Evolutionary conservation across 768 basidiomycete genomes (phyloP).

Genomic region (Phaeotremella fagi): DNA sequence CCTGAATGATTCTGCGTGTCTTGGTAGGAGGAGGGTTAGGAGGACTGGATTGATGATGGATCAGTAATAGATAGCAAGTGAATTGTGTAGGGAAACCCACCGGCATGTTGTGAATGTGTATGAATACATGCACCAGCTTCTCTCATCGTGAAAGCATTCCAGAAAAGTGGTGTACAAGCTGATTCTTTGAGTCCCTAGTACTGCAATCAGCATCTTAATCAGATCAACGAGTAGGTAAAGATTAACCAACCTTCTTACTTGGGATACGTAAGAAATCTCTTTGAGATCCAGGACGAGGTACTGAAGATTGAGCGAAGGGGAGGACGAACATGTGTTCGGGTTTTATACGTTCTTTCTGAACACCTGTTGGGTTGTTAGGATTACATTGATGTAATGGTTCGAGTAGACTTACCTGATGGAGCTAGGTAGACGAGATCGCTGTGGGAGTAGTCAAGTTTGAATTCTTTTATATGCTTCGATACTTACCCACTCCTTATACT

Average conservation of each 20-base stretch:
- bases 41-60: slow-evolving; percentile 56
- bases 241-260: slow-evolving; percentile 52
- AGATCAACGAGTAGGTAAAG: neutral
- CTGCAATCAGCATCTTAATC: neutral
- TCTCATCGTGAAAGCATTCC: slow-evolving; percentile 79
- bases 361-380: slow-evolving; percentile 51
- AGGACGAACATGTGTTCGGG: slow-evolving; percentile 83
- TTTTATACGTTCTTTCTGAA: slow-evolving; percentile 82
- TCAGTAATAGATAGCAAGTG: neutral
- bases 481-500: slow-evolving; percentile 65
- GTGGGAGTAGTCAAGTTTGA: neutral
- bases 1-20: slow-evolving; percentile 57
- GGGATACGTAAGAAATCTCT: slow-evolving; percentile 76
- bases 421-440: slow-evolving; percentile 79
- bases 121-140: slow-evolving; percentile 82
- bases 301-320: slow-evolving; percentile 62
- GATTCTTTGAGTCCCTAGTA: slow-evolving; percentile 67
- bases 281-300: slow-evolving; percentile 61
- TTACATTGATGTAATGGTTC: neutral
- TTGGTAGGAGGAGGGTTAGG: slow-evolving; percentile 69
- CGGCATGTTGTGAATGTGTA: slow-evolving; percentile 74
- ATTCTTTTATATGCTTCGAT: neutral
- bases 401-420: slow-evolving; percentile 54
- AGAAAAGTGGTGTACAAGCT: slow-evolving; percentile 84
- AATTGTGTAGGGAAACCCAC: slow-evolving; percentile 44